A percentile compares a stretch with the other conserved stretches of the same genome.
These are phyloP conservation scores for Diversispora eburnea DNA, from an alignment of 192 early-diverging fungal genomes.

Conservation along the genomic window DNA sequence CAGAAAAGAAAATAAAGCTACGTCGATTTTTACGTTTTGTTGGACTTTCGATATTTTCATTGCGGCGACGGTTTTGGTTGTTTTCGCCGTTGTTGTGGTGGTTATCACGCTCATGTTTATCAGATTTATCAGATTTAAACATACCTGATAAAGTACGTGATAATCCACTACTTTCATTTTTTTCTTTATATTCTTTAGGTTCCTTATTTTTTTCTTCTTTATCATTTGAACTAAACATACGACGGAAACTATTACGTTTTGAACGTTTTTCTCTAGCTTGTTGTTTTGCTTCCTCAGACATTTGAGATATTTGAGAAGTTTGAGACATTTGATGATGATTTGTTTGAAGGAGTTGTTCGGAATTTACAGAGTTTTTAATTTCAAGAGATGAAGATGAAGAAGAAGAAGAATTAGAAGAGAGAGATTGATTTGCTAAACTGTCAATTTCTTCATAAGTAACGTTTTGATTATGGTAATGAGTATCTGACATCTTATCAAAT, in stretches of 20 bases:
- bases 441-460: too few relatives aligned
- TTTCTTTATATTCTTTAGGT: background rate
- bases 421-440: too few relatives aligned
- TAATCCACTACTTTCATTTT: background rate
- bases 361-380: too few relatives aligned
- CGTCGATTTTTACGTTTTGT: background rate
- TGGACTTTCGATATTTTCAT: background rate
- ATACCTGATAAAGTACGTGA: background rate
- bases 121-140: background rate
- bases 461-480: too few relatives aligned
- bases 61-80: background rate
- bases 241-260: constrained; percentile 5
- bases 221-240: background rate
- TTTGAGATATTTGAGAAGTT: too few relatives aligned
- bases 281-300: background rate
- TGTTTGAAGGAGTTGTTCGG: too few relatives aligned
- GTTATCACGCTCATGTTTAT: background rate
- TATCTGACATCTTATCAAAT: too few relatives aligned
- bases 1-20: background rate
- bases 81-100: background rate
- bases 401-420: too few relatives aligned
- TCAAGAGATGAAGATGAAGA: too few relatives aligned
- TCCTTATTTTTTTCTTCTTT: background rate
- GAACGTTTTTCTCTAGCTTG: background rate
- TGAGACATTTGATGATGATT: too few relatives aligned